Evolutionary conservation across 306 rosid species (phyloP).

Genomic region (Vachellia collinsii): DNA sequence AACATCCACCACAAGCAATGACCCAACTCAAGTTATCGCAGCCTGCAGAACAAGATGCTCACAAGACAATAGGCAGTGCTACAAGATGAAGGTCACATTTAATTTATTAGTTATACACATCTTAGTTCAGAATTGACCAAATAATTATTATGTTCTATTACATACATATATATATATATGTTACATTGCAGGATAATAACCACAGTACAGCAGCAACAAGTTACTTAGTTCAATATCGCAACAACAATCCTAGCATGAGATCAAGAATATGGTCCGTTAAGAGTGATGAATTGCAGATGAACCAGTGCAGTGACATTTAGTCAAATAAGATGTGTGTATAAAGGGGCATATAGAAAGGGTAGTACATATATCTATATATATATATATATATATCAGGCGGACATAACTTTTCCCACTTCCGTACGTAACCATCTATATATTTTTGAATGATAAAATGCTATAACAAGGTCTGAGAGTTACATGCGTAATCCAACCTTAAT

Average conservation of each 20-base stretch:
- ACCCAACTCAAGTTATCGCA: slow-evolving; percentile 60
- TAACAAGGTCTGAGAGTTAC: neutral
- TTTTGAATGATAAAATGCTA: neutral
- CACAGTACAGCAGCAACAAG: slow-evolving; percentile 1
- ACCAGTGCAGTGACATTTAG: slow-evolving; percentile 19
- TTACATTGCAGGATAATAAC: slow-evolving; percentile 29
- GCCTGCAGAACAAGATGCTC: slow-evolving; percentile 45
- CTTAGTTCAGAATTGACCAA: slow-evolving; percentile 19
- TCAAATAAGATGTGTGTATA: slow-evolving; percentile 3
- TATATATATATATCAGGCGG: neutral
- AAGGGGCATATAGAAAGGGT: slow-evolving; percentile 11
- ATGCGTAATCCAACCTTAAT: neutral
- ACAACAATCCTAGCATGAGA: neutral
- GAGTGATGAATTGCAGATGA: slow-evolving; percentile 5
- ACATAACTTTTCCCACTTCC: neutral
- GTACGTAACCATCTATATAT: slow-evolving; percentile 22
- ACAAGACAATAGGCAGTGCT: slow-evolving; percentile 36
- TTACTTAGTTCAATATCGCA: slow-evolving; percentile 15
- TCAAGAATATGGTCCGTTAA: slow-evolving; percentile 21
- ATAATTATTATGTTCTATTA: neutral
- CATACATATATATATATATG: neutral
- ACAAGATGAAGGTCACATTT: slow-evolving; percentile 18
- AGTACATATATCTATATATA: neutral
- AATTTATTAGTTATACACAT: neutral
- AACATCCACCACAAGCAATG: slow-evolving; percentile 42